phyloP scores from a whole-genome alignment of 2,329 filamentous ascomycete genomes.

The Hortaea werneckii region DNA sequence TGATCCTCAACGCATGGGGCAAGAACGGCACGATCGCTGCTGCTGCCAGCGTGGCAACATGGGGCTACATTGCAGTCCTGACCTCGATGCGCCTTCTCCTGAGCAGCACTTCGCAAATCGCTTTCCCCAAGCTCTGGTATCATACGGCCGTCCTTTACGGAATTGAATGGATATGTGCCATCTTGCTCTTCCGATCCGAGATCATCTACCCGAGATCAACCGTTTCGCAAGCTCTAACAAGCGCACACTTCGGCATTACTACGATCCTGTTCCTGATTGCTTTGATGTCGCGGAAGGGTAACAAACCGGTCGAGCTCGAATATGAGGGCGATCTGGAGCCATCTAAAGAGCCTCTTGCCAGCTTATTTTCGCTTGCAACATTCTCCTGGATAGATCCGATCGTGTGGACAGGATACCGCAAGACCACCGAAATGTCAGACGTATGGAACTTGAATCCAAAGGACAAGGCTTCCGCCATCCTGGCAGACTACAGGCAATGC shows the following conservation, averaged over 20 bases:
- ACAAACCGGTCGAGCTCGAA: slow-evolving; percentile 77
- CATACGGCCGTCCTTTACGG: slow-evolving; percentile 82
- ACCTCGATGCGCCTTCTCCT: slow-evolving; percentile 60
- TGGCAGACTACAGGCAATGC: slow-evolving; percentile 73
- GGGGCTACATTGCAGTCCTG: slow-evolving; percentile 71
- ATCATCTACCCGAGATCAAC: slow-evolving; percentile 64
- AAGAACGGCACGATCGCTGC: slow-evolving; percentile 46
- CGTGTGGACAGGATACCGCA: slow-evolving; percentile 78
- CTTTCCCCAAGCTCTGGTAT: slow-evolving; percentile 75
- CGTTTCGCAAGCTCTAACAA: slow-evolving; percentile 53
- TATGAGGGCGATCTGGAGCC: slow-evolving; percentile 84
- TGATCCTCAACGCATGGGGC: slow-evolving; percentile 52
- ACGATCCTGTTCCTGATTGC: slow-evolving; percentile 67
- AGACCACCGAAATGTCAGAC: slow-evolving; percentile 69
- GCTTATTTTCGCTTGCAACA: slow-evolving; percentile 74
- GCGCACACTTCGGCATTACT: slow-evolving; percentile 64
- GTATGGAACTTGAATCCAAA: slow-evolving; percentile 87
- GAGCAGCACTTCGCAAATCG: slow-evolving; percentile 48
- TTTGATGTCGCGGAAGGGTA: slow-evolving; percentile 77
- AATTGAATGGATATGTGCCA: slow-evolving; percentile 65
- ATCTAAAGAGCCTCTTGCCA: slow-evolving; percentile 76
- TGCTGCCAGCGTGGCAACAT: slow-evolving; percentile 58
- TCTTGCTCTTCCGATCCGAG: slow-evolving; percentile 74
- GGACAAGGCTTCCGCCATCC: slow-evolving; percentile 74
- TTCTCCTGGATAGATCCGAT: slow-evolving; percentile 88